Base-by-base conservation (phyloP, 139 green algal genomes). In the Cymbomonas tetramitiformis region DNA sequence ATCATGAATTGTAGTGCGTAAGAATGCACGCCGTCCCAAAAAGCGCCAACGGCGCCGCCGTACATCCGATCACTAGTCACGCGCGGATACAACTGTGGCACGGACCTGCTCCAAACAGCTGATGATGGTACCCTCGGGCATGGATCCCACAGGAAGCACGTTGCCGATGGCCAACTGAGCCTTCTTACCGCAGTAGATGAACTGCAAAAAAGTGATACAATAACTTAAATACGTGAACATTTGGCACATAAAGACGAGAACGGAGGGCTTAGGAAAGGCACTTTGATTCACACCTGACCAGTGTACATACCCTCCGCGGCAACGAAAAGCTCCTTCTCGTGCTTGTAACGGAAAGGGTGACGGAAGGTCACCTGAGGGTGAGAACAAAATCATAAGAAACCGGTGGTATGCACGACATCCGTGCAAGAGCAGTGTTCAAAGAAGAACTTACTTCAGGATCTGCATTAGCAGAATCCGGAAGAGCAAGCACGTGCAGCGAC, bases 51-150 rank as follows among this genome's bases (percentile, higher is more conserved):
- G n/a, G n/a, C n/a, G n/a, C n/a, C n/a, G n/a, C n/a, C n/a, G n/a
- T n/a, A n/a, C n/a, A n/a, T n/a, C n/a, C n/a, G n/a, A n/a, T n/a
- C n/a, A n/a, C n/a, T n/a, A n/a, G n/a, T n/a, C n/a, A n/a, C n/a
- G n/a, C n/a, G n/a, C n/a, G n/a, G n/a, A n/a, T n/a, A n/a, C n/a
- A n/a, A n/a, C n/a, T n/a, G n/a, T n/a, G n/a, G n/a, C n/a, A n/a
- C n/a, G n/a, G n/a, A n/a, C n/a, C n/a, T n/a, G n/a, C n/a, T n/a
- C n/a, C n/a, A n/a, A n/a, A n/a, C n/a, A n/a, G n/a, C n/a, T n/a
- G 33, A 94, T 71, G 65, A 99, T 86, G 72, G 88, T 90, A 77
- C 92, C 92, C 79, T 99, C 92, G 46, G 92, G 92, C 89, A 99
- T 94, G 51, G 85, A 74, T 40, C 82, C 82, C 59, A 99, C 67